Evolutionary conservation across 23 red algal genomes (phyloP).

Genomic region (Chondrus crispus): DNA sequence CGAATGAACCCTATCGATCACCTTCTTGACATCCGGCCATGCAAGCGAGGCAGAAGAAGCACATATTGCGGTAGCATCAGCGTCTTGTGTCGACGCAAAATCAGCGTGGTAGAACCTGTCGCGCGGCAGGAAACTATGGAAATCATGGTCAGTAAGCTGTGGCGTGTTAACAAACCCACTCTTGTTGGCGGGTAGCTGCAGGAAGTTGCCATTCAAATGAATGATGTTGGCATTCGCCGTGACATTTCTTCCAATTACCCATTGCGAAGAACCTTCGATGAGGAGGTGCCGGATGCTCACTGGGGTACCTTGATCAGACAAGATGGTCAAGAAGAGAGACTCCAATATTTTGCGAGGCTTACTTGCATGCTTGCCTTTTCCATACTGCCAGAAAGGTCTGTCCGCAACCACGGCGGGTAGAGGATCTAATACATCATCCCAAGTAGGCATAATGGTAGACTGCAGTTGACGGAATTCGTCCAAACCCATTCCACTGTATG

Average conservation of each 20-base stretch:
- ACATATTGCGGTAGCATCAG: not conserved
- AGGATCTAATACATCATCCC: not conserved
- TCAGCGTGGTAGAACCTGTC: not conserved
- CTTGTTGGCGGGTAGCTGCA: not conserved
- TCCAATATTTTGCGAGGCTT: not conserved
- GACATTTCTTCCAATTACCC: constrained; percentile 7
- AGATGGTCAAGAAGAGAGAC: not conserved
- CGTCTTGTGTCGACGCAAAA: not conserved
- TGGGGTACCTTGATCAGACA: not conserved
- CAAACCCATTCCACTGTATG: not conserved
- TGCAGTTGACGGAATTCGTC: not conserved
- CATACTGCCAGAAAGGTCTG: not conserved
- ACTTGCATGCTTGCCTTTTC: not conserved
- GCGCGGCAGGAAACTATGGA: not conserved
- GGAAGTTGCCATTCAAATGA: not conserved
- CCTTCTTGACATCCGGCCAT: not conserved
- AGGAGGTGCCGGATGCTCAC: not conserved
- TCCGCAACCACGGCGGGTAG: not conserved
- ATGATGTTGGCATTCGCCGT: not conserved
- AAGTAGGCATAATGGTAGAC: not conserved
- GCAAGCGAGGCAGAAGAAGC: not conserved
- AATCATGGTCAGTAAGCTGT: not conserved
- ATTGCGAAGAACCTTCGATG: not conserved
- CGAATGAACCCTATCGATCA: not conserved
- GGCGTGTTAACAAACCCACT: not conserved